A percentile compares a stretch with the other conserved stretches of the same genome.
These are phyloP conservation scores for Candida koratica DNA, from an alignment of 805 yeast genomes.

Conservation along the genomic window DNA sequence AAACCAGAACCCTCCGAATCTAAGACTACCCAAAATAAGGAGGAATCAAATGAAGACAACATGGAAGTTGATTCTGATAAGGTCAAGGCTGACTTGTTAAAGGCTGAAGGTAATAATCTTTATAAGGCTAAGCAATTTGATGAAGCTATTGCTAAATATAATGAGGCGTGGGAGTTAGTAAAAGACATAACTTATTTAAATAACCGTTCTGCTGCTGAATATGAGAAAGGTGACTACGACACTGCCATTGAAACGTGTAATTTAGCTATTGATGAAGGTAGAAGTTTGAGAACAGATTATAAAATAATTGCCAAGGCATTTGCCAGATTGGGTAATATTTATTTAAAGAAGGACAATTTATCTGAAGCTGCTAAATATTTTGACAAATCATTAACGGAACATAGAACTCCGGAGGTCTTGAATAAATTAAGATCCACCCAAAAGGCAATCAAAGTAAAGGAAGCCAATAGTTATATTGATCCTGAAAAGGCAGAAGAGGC, in stretches of 20 bases:
- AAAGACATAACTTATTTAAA: conserved; percentile 90
- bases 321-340: conserved; percentile 83
- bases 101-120: conserved; percentile 79
- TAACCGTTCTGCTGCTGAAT: conserved; percentile 97
- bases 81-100: conserved; percentile 60
- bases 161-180: conserved; percentile 77
- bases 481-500: conserved; percentile 95
- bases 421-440: conserved; percentile 84
- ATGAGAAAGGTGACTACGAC: conserved; percentile 89
- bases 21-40: conserved; percentile 14
- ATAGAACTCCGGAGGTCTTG: conserved; percentile 90
- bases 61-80: conserved; percentile 40
- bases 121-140: conserved; percentile 88
- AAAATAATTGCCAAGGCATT: conserved; percentile 88
- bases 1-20: conserved; percentile 17
- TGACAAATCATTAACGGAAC: conserved; percentile 93
- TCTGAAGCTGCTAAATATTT: conserved; percentile 70
- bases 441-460: conserved; percentile 75
- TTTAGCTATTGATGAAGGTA: conserved; percentile 82
- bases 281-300: conserved; percentile 88
- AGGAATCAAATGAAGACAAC: conserved; percentile 17
- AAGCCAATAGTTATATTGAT: conserved; percentile 73
- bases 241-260: conserved; percentile 77
- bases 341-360: conserved; percentile 70
- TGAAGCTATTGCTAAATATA: conserved; percentile 83